A percentile compares a stretch with the other conserved stretches of the same genome.
Evolutionary conservation across 345 rosid species (phyloP).

Genomic region (Psidium friedrichsthalianum): DNA sequence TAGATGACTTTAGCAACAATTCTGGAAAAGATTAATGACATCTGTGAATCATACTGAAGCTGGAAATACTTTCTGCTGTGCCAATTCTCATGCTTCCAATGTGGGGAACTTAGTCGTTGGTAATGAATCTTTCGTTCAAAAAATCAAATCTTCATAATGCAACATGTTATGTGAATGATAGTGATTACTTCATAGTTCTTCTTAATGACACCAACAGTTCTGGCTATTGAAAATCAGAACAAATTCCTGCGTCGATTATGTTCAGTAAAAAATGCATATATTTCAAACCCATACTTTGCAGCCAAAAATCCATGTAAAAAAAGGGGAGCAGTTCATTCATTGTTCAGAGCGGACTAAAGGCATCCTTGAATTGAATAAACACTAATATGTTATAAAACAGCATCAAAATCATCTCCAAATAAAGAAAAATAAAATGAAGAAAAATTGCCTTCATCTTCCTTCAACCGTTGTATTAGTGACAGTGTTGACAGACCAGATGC

Average conservation of each 20-base stretch:
- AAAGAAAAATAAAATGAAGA: neutral
- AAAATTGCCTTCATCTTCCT: neutral
- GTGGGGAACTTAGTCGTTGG: neutral
- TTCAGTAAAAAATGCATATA: neutral
- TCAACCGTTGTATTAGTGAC: neutral
- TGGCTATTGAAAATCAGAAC: neutral
- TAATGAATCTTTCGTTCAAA: neutral
- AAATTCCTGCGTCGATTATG: neutral
- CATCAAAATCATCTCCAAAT: neutral
- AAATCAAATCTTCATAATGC: neutral
- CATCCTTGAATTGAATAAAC: neutral
- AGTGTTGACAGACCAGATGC: neutral
- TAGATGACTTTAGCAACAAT: neutral
- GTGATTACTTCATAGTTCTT: neutral
- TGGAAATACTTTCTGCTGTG: neutral
- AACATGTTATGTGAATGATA: neutral
- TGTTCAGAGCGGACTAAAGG: neutral
- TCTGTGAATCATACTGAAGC: neutral
- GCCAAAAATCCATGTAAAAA: neutral
- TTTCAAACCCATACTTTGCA: neutral
- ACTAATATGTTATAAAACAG: neutral
- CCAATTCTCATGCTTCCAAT: neutral
- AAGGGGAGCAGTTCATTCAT: neutral
- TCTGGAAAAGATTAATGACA: neutral
- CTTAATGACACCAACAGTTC: neutral